Conservation (phyloP, 208 protist genomes). For the Leishmania braziliensis region DNA sequence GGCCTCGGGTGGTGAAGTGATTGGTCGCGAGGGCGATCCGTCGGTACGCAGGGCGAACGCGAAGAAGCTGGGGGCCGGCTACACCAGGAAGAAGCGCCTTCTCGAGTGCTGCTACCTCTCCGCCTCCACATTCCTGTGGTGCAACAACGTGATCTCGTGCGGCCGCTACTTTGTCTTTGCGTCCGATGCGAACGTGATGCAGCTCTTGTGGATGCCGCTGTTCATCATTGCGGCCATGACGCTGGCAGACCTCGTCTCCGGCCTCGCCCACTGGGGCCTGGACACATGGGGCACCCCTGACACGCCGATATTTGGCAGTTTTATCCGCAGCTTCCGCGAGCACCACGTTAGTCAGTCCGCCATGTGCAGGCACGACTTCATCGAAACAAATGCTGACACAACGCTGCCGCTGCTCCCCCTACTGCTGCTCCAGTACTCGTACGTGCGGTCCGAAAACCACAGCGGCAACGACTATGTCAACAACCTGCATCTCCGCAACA, state of each 20-base stretch:
- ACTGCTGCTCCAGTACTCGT: slow-evolving; percentile 54
- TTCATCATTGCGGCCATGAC: slow-evolving; percentile 81
- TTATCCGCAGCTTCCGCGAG: slow-evolving; percentile 95
- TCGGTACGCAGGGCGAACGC: slow-evolving; percentile 77
- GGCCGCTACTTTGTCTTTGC: slow-evolving; percentile 76
- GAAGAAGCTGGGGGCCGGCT: slow-evolving; percentile 76
- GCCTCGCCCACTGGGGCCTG: slow-evolving; percentile 92
- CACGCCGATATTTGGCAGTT: slow-evolving; percentile 89
- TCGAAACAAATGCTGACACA: slow-evolving; percentile 96
- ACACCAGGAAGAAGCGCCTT: slow-evolving; percentile 86
- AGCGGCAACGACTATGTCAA: slow-evolving; percentile 50
- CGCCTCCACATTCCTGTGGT: slow-evolving; percentile 61
- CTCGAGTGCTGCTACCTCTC: slow-evolving; percentile 83
- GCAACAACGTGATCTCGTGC: slow-evolving; percentile 54
- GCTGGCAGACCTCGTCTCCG: slow-evolving; percentile 90
- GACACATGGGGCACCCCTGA: slow-evolving; percentile 94
- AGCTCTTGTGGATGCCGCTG: slow-evolving; percentile 75
- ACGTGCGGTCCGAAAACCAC: slow-evolving; percentile 38
- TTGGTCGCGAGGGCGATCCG: slow-evolving; percentile 50
- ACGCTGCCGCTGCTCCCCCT: slow-evolving; percentile 86
- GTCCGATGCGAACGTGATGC: slow-evolving; percentile 53
- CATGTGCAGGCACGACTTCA: slow-evolving; percentile 94
- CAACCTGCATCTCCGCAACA: slow-evolving; percentile 66
- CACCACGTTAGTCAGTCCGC: slow-evolving; percentile 93
- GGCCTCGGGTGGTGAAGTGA: slow-evolving; percentile 34